These are phyloP conservation scores for Odonthalia washingtoniensis DNA, from an alignment of 31 red algal species.

Conservation along the genomic window DNA sequence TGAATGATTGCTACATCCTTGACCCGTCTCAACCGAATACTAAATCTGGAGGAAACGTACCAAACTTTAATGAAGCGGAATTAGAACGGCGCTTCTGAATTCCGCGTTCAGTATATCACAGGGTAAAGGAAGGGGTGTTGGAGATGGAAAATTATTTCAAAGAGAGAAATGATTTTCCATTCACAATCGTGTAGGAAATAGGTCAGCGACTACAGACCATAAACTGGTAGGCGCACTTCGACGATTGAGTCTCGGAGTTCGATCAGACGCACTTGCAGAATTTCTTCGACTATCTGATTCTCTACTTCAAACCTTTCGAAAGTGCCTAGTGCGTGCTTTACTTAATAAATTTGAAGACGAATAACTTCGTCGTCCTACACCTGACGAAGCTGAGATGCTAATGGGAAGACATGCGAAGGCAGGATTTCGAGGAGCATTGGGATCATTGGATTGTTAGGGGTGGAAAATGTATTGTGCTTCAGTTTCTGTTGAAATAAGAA, in stretches of 20 bases:
- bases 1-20: background rate
- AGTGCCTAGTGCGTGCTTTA: background rate
- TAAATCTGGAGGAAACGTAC: background rate
- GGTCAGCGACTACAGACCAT: conserved; percentile 45
- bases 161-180: conserved; percentile 30
- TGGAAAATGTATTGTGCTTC: background rate
- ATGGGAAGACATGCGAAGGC: background rate
- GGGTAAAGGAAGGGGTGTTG: background rate
- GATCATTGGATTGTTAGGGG: background rate
- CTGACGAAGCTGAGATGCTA: background rate
- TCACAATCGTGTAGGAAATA: conserved; percentile 24
- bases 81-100: conserved; percentile 34
- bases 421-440: background rate
- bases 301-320: background rate
- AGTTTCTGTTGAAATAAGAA: background rate
- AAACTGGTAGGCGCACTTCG: conserved; percentile 26
- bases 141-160: conserved; percentile 20
- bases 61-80: background rate
- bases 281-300: background rate
- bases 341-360: background rate
- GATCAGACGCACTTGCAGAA: conserved; percentile 14
- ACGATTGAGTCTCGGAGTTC: conserved; percentile 11
- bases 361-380: background rate
- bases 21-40: background rate
- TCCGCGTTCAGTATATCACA: conserved; percentile 12